phyloP scores from a whole-genome alignment of 2,329 filamentous ascomycete genomes.

The Juglanconis juglandina region DNA sequence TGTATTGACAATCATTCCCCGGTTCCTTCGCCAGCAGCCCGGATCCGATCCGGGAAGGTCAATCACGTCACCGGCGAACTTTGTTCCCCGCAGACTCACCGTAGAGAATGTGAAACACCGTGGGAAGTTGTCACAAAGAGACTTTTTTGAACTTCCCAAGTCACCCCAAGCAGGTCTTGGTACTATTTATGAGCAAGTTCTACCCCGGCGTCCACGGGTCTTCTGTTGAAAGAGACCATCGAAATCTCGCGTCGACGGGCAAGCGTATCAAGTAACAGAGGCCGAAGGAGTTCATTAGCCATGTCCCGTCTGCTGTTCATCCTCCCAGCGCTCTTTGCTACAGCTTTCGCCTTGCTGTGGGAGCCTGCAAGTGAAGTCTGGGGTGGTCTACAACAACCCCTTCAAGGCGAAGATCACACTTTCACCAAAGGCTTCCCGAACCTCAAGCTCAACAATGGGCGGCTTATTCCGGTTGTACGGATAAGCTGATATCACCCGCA shows the following conservation, averaged over 20 bases:
- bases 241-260: too few species aligned
- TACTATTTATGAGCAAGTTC: too few species aligned
- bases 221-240: too few species aligned
- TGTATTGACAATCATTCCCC: neutral
- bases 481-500: neutral
- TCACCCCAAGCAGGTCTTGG: too few species aligned
- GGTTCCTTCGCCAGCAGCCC: neutral
- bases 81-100: neutral
- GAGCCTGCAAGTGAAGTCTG: neutral
- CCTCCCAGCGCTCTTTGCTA: slow-evolving; percentile 1
- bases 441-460: slow-evolving; percentile 12
- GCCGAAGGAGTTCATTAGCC: neutral
- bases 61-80: slow-evolving; percentile 15
- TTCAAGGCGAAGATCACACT: neutral
- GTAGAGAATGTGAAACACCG: neutral
- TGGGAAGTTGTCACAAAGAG: too few species aligned
- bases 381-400: slow-evolving; percentile 5
- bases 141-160: neutral
- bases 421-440: slow-evolving; percentile 8
- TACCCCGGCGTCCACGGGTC: too few species aligned
- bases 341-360: slow-evolving; percentile 1
- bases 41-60: neutral
- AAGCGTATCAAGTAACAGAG: neutral
- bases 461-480: slow-evolving; percentile 6
- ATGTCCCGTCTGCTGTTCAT: slow-evolving; percentile 3